A percentile compares a stretch with the other conserved stretches of the same genome.
Conservation (phyloP, 306 rosid genomes). For the Vigna reflexopilosa region DNA sequence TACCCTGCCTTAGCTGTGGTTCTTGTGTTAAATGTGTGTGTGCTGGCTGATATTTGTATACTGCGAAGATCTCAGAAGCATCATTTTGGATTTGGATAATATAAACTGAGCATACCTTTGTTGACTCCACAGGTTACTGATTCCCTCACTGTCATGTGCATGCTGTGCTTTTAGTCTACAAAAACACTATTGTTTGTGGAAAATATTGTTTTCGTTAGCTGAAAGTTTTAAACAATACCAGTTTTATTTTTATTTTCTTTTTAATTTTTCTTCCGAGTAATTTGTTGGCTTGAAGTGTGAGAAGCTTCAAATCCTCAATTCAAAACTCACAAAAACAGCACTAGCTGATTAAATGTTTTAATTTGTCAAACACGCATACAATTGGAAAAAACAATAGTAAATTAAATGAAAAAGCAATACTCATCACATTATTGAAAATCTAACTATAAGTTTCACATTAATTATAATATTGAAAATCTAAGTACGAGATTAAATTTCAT, state of each 20-base stretch:
- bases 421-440: too few relatives aligned
- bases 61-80: slow-evolving; percentile 28
- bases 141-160: neutral
- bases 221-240: neutral
- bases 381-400: too few relatives aligned
- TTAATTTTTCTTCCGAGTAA: neutral
- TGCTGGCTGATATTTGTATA: neutral
- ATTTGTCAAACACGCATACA: too few relatives aligned
- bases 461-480: too few relatives aligned
- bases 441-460: too few relatives aligned
- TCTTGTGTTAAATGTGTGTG: slow-evolving; percentile 1
- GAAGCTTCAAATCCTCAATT: too few relatives aligned
- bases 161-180: neutral
- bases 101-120: slow-evolving; percentile 3
- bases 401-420: too few relatives aligned
- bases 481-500: too few relatives aligned
- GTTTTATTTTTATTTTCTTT: too few relatives aligned
- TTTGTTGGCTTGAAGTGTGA: too few relatives aligned
- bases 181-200: neutral
- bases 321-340: too few relatives aligned
- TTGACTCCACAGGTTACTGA: slow-evolving; percentile 17
- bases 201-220: neutral
- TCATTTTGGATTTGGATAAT: slow-evolving; percentile 29
- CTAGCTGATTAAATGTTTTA: too few relatives aligned
- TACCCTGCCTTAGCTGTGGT: slow-evolving; percentile 26